Evolutionary conservation across 176 grass and related monocot species (phyloP), one percentile per base, ranked within the genome.

Genomic region (Hsuehochloa calcarea): DNA sequence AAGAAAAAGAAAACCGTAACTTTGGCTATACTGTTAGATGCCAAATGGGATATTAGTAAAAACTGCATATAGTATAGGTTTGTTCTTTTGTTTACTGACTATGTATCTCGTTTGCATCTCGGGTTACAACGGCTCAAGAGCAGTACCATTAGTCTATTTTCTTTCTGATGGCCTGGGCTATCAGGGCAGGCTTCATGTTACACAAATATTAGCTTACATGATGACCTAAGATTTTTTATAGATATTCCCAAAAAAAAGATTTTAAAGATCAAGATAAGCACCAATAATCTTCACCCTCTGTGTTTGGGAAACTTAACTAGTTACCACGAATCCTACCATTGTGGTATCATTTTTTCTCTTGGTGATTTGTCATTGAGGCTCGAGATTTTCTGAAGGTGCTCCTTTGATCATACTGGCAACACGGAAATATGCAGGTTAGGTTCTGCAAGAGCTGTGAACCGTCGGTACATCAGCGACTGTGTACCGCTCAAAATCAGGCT

Each of bases 401-500:
- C 39, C 34, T 64, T 29, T 77, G 66, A 77, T 78, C 20, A 12
- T 39, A 85, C 41, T 74, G 41, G 41, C 31, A 78, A 80, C 12
- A 64, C 72, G 50, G 5, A 80, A n/a, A 86, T 86, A 26, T 92
- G 68, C 78, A 98, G 96, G 90, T 75, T 98, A 85, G 96, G 96
- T 15, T 98, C 96, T 78, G 93, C 96, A 27, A 92, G 96, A 89
- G 96, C 96, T 65, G 96, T 98, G 56, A 98, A 98, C 52, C 87
- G 93, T 59, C 85, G 93, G 19, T 98, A 98, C 80, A 98, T 98
- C 85, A 93, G 93, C 37, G 96, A 98, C 35, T 98, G 96, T 74
- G 96, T 98, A 26, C 96, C 96, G 60, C 82, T 81, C 54, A 94
- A 91, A 82, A 86, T 93, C 77, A 92, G 93, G 51, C 92, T 98